Conservation (phyloP, 2,329 filamentous ascomycete genomes). For the Neoscytalidium dimidiatum region DNA sequence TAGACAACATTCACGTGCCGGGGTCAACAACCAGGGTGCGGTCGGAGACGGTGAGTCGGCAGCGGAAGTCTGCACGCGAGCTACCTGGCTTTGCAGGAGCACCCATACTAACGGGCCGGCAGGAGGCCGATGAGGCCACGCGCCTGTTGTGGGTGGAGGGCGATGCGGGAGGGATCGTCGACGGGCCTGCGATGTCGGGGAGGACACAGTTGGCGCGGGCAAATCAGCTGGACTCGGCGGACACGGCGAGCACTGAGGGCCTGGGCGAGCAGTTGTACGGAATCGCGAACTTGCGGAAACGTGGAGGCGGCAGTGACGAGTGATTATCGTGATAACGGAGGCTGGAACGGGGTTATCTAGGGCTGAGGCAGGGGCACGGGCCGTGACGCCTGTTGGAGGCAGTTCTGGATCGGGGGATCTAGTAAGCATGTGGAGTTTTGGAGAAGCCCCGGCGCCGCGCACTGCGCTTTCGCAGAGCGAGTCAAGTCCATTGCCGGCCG, state of each 20-base stretch:
- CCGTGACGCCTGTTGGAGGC: background rate
- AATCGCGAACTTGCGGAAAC: constrained; percentile 52
- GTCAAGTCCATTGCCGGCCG: constrained; percentile 8
- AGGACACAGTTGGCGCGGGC: constrained; percentile 20
- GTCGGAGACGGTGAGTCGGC: constrained; percentile 30
- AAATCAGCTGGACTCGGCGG: constrained; percentile 26
- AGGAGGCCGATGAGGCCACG: constrained; percentile 1
- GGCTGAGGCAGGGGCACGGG: constrained; percentile 1
- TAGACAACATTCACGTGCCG: constrained; percentile 56
- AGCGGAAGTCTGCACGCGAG: background rate
- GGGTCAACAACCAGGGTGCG: constrained; percentile 49
- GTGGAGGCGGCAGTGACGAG: constrained; percentile 42
- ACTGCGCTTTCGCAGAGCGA: constrained; percentile 3
- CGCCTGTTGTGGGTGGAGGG: background rate
- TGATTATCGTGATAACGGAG: constrained; percentile 17
- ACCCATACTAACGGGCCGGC: constrained; percentile 13
- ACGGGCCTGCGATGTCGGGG: constrained; percentile 1
- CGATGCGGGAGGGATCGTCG: background rate
- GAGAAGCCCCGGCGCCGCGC: constrained; percentile 5
- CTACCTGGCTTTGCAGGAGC: constrained; percentile 10
- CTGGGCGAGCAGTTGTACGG: constrained; percentile 47
- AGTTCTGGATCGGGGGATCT: constrained; percentile 15
- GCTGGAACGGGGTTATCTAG: constrained; percentile 13
- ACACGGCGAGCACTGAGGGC: constrained; percentile 21
- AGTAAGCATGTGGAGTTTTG: constrained; percentile 12